Percentiles rank a stretch among this genome's conserved stretches.
phyloP scores from a whole-genome alignment of 495 filamentous ascomycete species.

The Darksidea phi region DNA sequence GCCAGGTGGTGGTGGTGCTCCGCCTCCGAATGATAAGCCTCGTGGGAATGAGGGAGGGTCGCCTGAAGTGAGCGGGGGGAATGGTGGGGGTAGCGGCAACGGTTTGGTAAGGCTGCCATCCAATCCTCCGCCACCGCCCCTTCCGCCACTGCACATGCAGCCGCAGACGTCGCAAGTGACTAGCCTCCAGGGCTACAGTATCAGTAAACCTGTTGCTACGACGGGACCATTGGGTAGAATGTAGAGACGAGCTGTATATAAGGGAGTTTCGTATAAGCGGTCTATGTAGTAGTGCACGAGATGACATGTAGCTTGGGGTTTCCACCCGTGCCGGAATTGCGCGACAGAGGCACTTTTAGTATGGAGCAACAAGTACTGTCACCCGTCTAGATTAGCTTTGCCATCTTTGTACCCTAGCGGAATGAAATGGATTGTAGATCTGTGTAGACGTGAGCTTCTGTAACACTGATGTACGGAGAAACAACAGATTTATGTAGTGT shows the following conservation, averaged over 20 bases:
- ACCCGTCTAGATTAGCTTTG: no score
- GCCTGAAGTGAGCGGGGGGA: not conserved
- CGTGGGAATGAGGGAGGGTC: no score
- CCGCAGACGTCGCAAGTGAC: slow-evolving; percentile 6
- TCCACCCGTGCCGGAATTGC: no score
- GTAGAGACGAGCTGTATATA: not conserved
- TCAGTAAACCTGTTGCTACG: slow-evolving; percentile 5
- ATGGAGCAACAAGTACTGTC: no score
- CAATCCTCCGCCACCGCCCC: slow-evolving; percentile 10
- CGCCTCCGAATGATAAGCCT: not conserved
- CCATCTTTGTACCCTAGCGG: no score
- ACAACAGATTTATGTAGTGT: no score
- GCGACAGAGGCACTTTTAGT: no score
- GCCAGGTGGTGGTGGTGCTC: not conserved
- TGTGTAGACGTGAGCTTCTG: no score
- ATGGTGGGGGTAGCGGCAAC: not conserved
- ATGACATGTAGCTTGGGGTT: no score
- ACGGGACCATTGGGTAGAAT: not conserved
- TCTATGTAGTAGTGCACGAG: not conserved
- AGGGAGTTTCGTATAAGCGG: not conserved
- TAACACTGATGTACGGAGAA: no score
- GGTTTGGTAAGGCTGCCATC: not conserved
- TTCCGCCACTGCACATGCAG: slow-evolving; percentile 10
- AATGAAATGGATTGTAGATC: no score
- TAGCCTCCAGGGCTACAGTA: slow-evolving; percentile 5